Conservation (phyloP, 1,284 basidiomycete genomes). For the Pulveroboletus sp. region DNA sequence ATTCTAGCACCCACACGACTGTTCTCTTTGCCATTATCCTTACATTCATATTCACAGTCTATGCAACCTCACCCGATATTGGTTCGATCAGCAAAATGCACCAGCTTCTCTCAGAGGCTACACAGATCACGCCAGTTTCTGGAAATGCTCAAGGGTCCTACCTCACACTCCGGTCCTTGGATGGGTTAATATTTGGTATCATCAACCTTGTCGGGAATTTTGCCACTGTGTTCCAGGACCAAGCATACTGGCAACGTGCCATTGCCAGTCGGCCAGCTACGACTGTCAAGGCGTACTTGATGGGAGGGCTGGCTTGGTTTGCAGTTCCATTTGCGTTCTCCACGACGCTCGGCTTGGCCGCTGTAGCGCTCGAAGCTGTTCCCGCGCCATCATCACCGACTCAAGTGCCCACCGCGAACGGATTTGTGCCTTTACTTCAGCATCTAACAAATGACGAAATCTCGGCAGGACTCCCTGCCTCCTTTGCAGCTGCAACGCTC, state of each 20-base stretch:
- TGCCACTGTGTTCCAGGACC: constrained; percentile 76
- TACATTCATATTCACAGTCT: constrained; percentile 69
- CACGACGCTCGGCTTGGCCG: constrained; percentile 79
- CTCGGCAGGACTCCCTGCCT: constrained; percentile 80
- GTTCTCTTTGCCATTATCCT: constrained; percentile 82
- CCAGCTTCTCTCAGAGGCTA: constrained; percentile 51
- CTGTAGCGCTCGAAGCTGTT: constrained; percentile 60
- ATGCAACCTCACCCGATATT: constrained; percentile 65
- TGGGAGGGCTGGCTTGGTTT: constrained; percentile 90
- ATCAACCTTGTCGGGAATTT: constrained; percentile 87
- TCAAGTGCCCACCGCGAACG: constrained; percentile 21
- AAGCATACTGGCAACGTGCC: constrained; percentile 82
- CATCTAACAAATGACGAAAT: constrained; percentile 61
- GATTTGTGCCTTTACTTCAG: constrained; percentile 66
- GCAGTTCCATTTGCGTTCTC: constrained; percentile 80
- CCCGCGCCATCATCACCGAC: constrained; percentile 27
- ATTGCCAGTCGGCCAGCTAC: constrained; percentile 81
- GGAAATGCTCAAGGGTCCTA: constrained; percentile 72
- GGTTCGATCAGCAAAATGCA: constrained; percentile 58
- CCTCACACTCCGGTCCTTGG: constrained; percentile 75
- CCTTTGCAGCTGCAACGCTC: constrained; percentile 76
- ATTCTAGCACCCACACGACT: constrained; percentile 66
- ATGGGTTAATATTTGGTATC: constrained; percentile 85
- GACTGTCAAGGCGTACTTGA: constrained; percentile 86
- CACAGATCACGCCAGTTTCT: constrained; percentile 45